Conservation (phyloP, 2,329 filamentous ascomycete species). For the Xylariaceae sp. region DNA sequence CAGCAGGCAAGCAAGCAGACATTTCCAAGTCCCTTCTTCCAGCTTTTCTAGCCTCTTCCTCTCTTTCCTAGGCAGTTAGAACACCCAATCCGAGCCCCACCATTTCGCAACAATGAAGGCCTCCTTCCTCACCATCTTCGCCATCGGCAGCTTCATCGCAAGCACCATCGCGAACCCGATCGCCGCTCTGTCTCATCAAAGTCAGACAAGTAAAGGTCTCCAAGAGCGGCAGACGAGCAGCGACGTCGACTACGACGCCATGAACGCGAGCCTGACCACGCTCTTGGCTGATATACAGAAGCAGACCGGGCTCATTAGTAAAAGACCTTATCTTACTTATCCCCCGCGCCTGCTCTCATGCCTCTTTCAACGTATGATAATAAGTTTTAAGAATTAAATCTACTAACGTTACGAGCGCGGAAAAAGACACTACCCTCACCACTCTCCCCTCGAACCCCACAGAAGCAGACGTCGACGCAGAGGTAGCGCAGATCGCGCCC, state of each 20-base stretch:
- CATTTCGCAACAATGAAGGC: slow-evolving; percentile 21
- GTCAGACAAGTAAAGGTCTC: slow-evolving; percentile 12
- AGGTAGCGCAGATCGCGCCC: slow-evolving; percentile 19
- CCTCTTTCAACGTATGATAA: no score
- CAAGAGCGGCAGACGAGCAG: slow-evolving; percentile 26
- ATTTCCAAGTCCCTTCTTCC: no score
- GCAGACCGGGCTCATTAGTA: slow-evolving; percentile 25
- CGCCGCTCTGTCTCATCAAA: background rate
- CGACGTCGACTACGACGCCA: slow-evolving; percentile 18
- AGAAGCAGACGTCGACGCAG: slow-evolving; percentile 14
- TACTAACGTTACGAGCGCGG: slow-evolving; percentile 10
- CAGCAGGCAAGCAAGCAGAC: no score
- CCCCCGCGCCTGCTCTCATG: background rate
- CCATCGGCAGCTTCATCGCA: slow-evolving; percentile 23
- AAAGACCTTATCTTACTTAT: background rate
- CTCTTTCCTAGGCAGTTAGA: no score
- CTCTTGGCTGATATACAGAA: slow-evolving; percentile 22
- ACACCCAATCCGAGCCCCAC: background rate
- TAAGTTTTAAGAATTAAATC: background rate
- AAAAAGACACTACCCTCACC: slow-evolving; percentile 21
- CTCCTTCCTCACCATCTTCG: slow-evolving; percentile 21
- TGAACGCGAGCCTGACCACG: slow-evolving; percentile 18
- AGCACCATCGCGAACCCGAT: slow-evolving; percentile 23
- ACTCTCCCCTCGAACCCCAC: slow-evolving; percentile 15
- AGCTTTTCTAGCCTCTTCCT: no score